Evolutionary conservation across 2,329 filamentous ascomycete genomes (phyloP).

Genomic region (Curvularia sp.): DNA sequence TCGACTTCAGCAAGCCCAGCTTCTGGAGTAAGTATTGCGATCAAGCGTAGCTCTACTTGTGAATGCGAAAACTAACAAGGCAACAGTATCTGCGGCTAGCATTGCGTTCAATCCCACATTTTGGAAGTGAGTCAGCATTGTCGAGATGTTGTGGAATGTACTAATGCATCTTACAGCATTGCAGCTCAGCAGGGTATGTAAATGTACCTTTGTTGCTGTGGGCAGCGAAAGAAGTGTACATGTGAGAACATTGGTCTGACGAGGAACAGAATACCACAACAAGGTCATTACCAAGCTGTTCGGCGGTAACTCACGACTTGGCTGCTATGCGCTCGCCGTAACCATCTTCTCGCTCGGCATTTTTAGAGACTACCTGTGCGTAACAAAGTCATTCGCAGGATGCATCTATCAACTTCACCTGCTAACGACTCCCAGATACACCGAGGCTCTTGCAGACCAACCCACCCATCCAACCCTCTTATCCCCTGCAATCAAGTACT

Average conservation of each 20-base stretch:
- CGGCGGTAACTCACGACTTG: constrained; percentile 75
- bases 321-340: constrained; percentile 87
- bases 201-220: neutral
- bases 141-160: neutral
- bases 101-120: constrained; percentile 98
- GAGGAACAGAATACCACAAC: constrained; percentile 79
- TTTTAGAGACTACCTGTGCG: constrained; percentile 71
- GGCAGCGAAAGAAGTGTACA: constrained; percentile 6
- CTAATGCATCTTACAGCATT: constrained; percentile 62
- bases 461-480: constrained; percentile 78
- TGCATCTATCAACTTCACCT: neutral
- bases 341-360: constrained; percentile 93
- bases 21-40: constrained; percentile 54
- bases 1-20: constrained; percentile 56
- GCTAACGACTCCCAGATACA: constrained; percentile 68
- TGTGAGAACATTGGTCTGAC: constrained; percentile 10
- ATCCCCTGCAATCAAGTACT: constrained; percentile 63
- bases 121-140: constrained; percentile 77
- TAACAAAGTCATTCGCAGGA: constrained; percentile 10
- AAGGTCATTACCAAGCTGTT: constrained; percentile 88
- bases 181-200: constrained; percentile 78
- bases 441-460: constrained; percentile 77
- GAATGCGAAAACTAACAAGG: constrained; percentile 10
- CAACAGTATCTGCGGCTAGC: constrained; percentile 75
- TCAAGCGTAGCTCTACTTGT: neutral